These are phyloP conservation scores for Grigorovia transvaalensis DNA, from an alignment of 805 yeast species.

Conservation along the genomic window DNA sequence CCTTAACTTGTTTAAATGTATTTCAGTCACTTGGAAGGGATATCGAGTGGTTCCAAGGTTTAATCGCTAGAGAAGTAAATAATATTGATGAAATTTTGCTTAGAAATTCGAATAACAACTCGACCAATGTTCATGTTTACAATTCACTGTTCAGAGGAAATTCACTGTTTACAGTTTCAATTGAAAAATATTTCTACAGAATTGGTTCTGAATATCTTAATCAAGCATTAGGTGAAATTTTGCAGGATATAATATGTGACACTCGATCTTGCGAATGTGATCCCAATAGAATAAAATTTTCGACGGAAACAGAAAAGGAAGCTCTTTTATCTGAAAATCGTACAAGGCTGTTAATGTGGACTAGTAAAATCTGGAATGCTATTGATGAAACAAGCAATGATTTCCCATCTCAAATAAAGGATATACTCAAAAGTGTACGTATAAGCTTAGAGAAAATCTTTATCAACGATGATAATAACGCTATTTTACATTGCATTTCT, in stretches of 20 bases:
- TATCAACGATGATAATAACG: conserved; percentile 35
- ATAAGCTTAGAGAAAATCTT: conserved; percentile 49
- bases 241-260: conserved; percentile 40
- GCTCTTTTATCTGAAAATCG: conserved; percentile 39
- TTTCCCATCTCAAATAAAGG: conserved; percentile 57
- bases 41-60: conserved; percentile 58
- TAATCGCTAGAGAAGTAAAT: conserved; percentile 58
- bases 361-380: conserved; percentile 52
- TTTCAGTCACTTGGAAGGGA: conserved; percentile 63
- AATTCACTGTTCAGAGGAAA: conserved; percentile 76
- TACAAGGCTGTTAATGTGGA: conserved; percentile 38
- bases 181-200: conserved; percentile 67
- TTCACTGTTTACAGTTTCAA: conserved; percentile 67
- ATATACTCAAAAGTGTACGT: conserved; percentile 53
- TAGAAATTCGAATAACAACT: conserved; percentile 12
- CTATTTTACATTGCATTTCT: conserved; percentile 61
- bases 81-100: conserved; percentile 19
- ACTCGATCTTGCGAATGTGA: conserved; percentile 62
- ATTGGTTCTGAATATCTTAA: conserved; percentile 74
- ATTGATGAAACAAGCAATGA: conserved; percentile 62
- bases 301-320: conserved; percentile 31
- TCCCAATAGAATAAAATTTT: conserved; percentile 44
- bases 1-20: conserved; percentile 56
- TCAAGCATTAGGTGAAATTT: conserved; percentile 59
- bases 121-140: conserved; percentile 31